phyloP scores from a whole-genome alignment of 169 alveolate species.

The Plasmodium fragile region DNA sequence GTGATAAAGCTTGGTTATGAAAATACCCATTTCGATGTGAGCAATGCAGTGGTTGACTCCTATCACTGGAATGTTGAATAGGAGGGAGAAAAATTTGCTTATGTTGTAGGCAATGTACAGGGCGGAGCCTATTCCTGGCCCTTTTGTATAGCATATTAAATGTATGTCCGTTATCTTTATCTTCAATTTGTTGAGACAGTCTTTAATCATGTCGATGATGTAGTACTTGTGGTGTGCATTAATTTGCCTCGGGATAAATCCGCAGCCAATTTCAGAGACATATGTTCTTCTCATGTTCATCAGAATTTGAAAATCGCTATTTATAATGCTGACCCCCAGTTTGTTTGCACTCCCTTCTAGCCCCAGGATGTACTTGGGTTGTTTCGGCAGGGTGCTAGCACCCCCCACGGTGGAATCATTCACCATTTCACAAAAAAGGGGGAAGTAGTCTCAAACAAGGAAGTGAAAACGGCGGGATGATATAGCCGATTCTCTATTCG shows the following conservation, averaged over 20 bases:
- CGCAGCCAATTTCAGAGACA: conserved; percentile 99
- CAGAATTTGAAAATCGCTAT: conserved; percentile 93
- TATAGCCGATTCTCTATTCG: background rate
- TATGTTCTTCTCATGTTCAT: conserved; percentile 97
- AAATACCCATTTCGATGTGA: conserved; percentile 99
- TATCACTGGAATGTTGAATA: conserved; percentile 95
- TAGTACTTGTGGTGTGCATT: conserved; percentile 96
- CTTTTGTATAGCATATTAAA: conserved; percentile 96
- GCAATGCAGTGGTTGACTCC: conserved; percentile 99
- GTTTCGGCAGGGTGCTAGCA: background rate
- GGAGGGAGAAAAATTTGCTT: conserved; percentile 93
- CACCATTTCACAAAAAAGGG: background rate
- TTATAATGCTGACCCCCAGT: conserved; percentile 97
- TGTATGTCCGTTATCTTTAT: conserved; percentile 88
- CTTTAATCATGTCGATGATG: conserved; percentile 90
- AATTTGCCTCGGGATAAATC: conserved; percentile 98
- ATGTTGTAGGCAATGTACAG: conserved; percentile 97
- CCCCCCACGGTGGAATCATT: background rate
- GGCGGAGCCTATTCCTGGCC: conserved; percentile 99
- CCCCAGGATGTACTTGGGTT: conserved; percentile 89
- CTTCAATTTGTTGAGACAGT: conserved; percentile 92
- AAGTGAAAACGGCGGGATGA: background rate
- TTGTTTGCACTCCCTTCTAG: conserved; percentile 99
- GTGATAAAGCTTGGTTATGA: conserved; percentile 93
- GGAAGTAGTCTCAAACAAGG: too few species aligned